Percentiles rank a stretch among this genome's conserved stretches.
Conservation (phyloP, 371 early-diverging fungal genomes). For the Syncephalastrum sp. region DNA sequence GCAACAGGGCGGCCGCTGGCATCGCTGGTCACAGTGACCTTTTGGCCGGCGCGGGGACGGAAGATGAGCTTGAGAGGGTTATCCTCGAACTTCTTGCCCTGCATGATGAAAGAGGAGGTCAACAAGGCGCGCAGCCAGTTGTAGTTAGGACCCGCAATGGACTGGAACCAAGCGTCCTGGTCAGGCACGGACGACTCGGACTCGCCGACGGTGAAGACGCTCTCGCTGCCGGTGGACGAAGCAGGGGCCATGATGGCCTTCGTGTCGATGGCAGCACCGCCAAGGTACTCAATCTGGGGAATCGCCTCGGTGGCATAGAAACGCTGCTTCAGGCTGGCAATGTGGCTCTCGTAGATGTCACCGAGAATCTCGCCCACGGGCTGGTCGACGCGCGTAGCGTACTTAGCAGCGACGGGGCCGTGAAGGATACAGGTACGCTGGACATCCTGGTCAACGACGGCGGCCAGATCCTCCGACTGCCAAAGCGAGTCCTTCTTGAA, state of each 20-base stretch:
- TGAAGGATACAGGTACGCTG: slow-evolving; percentile 93
- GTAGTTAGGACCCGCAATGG: slow-evolving; percentile 67
- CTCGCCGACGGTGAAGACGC: slow-evolving; percentile 58
- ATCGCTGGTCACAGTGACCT: slow-evolving; percentile 64
- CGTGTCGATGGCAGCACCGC: slow-evolving; percentile 51
- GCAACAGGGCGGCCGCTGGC: slow-evolving; percentile 40
- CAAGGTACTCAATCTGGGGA: slow-evolving; percentile 84
- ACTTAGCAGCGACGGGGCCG: slow-evolving; percentile 89
- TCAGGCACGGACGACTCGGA: slow-evolving; percentile 62
- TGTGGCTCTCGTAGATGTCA: slow-evolving; percentile 83
- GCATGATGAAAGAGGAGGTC: slow-evolving; percentile 79
- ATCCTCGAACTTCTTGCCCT: slow-evolving; percentile 71
- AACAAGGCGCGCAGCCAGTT: slow-evolving; percentile 90
- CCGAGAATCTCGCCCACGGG: slow-evolving; percentile 91
- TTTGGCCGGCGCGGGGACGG: slow-evolving; percentile 82
- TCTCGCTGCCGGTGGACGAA: slow-evolving; percentile 35
- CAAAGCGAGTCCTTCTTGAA: slow-evolving; percentile 97
- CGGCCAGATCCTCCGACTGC: slow-evolving; percentile 93
- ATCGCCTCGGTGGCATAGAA: slow-evolving; percentile 79
- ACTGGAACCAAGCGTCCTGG: slow-evolving; percentile 71
- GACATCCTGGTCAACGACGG: slow-evolving; percentile 90
- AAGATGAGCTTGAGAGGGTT: slow-evolving; percentile 82
- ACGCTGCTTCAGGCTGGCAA: slow-evolving; percentile 71
- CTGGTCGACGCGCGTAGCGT: slow-evolving; percentile 78
- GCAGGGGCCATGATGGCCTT: slow-evolving; percentile 17